Evolutionary conservation across 768 basidiomycete species (phyloP), one percentile per base, ranked within the genome.

Genomic region (Austroboletus eburneus): DNA sequence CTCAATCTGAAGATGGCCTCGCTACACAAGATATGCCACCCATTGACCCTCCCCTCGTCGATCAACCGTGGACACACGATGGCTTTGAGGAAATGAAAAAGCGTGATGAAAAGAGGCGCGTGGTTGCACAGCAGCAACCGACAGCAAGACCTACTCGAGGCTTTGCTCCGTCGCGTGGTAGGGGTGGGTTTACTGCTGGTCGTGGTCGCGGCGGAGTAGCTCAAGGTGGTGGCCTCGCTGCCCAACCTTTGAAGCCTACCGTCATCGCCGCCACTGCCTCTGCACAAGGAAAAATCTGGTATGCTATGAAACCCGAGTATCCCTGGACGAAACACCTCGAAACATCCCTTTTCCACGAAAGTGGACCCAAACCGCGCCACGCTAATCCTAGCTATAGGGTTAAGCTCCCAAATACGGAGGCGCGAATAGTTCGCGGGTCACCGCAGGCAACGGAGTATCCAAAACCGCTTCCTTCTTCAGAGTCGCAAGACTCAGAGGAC

Each of bases 21-120:
- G 42, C 45, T 17, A 41, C 52, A 16, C 57, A 58, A 37, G 57
- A 57, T 29, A 59, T 38, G 20, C 35, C 41, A 1, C 37, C 52
- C 42, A 20, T 46, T 29, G 70, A 75, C 21, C 52, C 78, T 5
- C 79, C 81, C 4, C 81, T 80, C 12, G 76, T 85, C 35, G 86
- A 90, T 51, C 77, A 73, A 30, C 64, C 78, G 3, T 92, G 91
- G 91, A 82, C 77, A 0, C 91, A 93, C 59, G 89, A 91, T 59
- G 89, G 90, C 2, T 94, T 84, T 52, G 89, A 91, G 64, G 88
- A 94, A 69, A 79, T 91, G 79, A 88, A 81, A 67, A 74, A 74
- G 44, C 77, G 77, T 55, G 89, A 91, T 49, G 85, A 89, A 48
- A 73, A 74, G 43, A 68, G 68, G 32, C 57, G 63, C 6, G 64